A percentile compares a stretch with the other conserved stretches of the same genome.
These are phyloP conservation scores for Skeletonema potamos DNA, from an alignment of 108 stramenopile species.

Conservation along the genomic window DNA sequence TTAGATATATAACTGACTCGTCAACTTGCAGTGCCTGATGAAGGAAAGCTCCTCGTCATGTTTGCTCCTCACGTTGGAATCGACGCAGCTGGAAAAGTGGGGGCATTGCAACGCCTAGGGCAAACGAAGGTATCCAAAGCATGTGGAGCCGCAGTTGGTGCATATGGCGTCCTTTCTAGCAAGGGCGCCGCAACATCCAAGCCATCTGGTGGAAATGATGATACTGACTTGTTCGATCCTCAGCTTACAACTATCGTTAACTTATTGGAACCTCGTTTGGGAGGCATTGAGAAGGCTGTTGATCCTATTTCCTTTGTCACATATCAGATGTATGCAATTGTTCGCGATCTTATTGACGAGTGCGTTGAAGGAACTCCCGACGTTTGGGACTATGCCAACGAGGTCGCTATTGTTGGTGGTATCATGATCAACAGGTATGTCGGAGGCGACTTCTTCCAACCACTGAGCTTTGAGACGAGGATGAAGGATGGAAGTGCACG, in stretches of 20 bases:
- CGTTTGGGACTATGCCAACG: slow-evolving; percentile 15
- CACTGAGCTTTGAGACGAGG: slow-evolving; percentile 28
- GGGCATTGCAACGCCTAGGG: slow-evolving; percentile 24
- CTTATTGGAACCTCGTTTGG: slow-evolving; percentile 8
- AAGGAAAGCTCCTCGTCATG: slow-evolving; percentile 25
- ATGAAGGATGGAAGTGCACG: neutral
- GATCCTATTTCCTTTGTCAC: slow-evolving; percentile 37
- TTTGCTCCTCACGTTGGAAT: slow-evolving; percentile 50
- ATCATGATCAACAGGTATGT: slow-evolving; percentile 36
- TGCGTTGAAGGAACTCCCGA: slow-evolving; percentile 15
- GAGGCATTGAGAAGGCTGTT: slow-evolving; percentile 12
- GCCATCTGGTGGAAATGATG: slow-evolving; percentile 2
- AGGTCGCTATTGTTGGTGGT: slow-evolving; percentile 32
- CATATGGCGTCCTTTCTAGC: slow-evolving; percentile 18
- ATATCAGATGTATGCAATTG: slow-evolving; percentile 42
- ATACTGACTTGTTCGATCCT: slow-evolving; percentile 15
- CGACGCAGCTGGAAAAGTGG: slow-evolving; percentile 20
- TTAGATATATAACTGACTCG: too few relatives aligned
- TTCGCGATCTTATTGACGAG: slow-evolving; percentile 24
- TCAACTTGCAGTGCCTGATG: slow-evolving; percentile 43
- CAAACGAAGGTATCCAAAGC: slow-evolving; percentile 25
- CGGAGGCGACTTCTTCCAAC: slow-evolving; percentile 46
- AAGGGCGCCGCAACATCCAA: neutral
- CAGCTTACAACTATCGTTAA: slow-evolving; percentile 28
- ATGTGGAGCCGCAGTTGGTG: slow-evolving; percentile 47